A percentile compares a stretch with the other conserved stretches of the same genome.
These are phyloP conservation scores for Parathielavia appendiculata DNA, from an alignment of 495 filamentous ascomycete species.

Conservation along the genomic window DNA sequence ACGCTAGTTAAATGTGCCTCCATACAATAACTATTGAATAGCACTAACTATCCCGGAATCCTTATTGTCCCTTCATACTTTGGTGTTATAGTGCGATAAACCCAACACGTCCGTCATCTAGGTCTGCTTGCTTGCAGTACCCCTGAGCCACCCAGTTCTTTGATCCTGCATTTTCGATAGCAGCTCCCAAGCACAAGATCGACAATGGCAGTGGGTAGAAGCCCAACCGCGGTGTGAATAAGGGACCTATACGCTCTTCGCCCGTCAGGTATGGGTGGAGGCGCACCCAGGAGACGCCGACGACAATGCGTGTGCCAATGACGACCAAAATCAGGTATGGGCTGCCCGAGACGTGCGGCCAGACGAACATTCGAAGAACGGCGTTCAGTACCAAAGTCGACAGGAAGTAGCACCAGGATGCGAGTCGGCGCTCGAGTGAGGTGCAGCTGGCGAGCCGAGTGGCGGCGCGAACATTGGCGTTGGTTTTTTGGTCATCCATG, in stretches of 20 bases:
- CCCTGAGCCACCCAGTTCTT: not conserved
- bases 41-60: too few relatives aligned
- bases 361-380: not conserved
- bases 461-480: not conserved
- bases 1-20: too few relatives aligned
- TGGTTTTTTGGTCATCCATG: conserved; percentile 2
- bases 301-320: not conserved
- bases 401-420: conserved; percentile 2
- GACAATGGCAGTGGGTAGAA: not conserved
- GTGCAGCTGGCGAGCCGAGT: not conserved
- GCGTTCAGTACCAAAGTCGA: not conserved
- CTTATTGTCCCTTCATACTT: too few relatives aligned
- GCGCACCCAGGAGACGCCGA: not conserved
- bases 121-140: not conserved
- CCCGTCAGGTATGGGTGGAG: not conserved
- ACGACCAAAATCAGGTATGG: not conserved
- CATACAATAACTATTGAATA: too few relatives aligned
- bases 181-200: not conserved
- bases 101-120: not conserved
- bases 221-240: not conserved
- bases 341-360: not conserved
- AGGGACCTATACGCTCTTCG: not conserved
- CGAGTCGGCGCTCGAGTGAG: conserved; percentile 8
- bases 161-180: not conserved
- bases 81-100: too few relatives aligned